Base-by-base conservation (phyloP, 2,329 filamentous ascomycete species). In the Cercospora sojina region DNA sequence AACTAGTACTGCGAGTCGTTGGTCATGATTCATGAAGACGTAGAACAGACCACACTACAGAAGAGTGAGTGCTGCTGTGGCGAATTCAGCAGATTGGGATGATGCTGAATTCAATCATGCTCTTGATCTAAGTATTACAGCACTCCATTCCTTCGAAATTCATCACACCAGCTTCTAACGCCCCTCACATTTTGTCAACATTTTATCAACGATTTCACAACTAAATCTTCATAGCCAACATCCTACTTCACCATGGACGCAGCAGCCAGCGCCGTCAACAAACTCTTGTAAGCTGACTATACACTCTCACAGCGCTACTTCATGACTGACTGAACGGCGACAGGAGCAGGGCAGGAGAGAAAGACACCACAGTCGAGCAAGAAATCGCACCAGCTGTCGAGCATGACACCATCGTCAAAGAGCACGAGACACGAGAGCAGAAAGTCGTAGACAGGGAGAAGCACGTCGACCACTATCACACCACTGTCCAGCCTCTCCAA, bases 391-490 rank as follows among this genome's bases (percentile, higher is more conserved):
- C 70, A 6, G 68, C 71, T 13, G 71, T 72, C 31, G 70, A 72
- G 60, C 71, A 72, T 38, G 67, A 68, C 64, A 64, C 64, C 23
- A 60, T 67, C 29, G 65, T 56, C 25, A 61, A 57, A 35, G 51
- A 58, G 65, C 70, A 66, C 29, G 65, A 67, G 57, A 69, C 67
- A 3, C 59, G 57, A 18, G 65, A 67, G 20, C 68, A 70, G 41
- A 68, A 57, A 7, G 68, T 65, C 3, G 43, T 71, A 20, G 64
- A 69, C 29, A 58, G 62, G 16, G 71, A 73, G 41, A 65, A 56
- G 49, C 71, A 73, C 63, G 62, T 72, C 58, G 66, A 74, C 41
- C 73, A 74, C 65, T 74, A 74, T 68, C 73, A 74, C 67, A 74
- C 72, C 47, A 73, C 73, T 7, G 64, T 74, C 3, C 73, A 74